A percentile compares a stretch with the other conserved stretches of the same genome.
phyloP scores from a whole-genome alignment of 768 basidiomycete genomes.

The Sistotremastrum niveocremeum region DNA sequence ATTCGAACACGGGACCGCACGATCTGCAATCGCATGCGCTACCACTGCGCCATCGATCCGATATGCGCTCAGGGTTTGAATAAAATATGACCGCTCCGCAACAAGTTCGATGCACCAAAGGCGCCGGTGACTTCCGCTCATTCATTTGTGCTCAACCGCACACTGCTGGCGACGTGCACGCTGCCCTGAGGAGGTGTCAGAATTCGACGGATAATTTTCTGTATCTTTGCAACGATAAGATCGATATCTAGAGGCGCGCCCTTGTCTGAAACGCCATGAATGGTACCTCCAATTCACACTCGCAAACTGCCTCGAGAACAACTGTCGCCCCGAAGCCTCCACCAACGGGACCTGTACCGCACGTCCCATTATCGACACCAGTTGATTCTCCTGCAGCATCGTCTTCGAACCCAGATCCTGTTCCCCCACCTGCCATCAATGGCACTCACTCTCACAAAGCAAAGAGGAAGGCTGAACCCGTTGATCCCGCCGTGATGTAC shows the following conservation, averaged over 20 bases:
- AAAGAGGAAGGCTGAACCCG: constrained; percentile 66
- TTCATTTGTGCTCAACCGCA: too few species aligned
- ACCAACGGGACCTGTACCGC: constrained; percentile 4
- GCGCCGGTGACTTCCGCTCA: too few species aligned
- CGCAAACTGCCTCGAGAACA: too few species aligned
- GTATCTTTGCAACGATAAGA: not conserved
- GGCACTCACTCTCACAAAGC: constrained; percentile 24
- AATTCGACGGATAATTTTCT: not conserved
- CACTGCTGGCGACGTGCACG: too few species aligned
- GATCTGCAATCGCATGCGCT: too few species aligned
- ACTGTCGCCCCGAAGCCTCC: constrained; percentile 3
- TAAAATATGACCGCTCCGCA: too few species aligned
- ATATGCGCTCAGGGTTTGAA: too few species aligned
- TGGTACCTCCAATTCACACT: not conserved
- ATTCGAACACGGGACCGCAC: too few species aligned
- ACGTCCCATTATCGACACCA: not conserved
- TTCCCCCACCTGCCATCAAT: constrained; percentile 5
- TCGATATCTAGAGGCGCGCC: not conserved
- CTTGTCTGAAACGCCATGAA: too few species aligned
- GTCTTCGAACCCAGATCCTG: constrained; percentile 2
- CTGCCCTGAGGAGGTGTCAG: too few species aligned
- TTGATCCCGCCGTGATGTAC: constrained; percentile 79
- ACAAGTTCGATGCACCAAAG: too few species aligned
- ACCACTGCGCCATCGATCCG: not conserved
- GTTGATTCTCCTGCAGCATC: constrained; percentile 4